These are phyloP conservation scores for Trifolium repens DNA, from an alignment of 306 rosid genomes.

Conservation along the genomic window DNA sequence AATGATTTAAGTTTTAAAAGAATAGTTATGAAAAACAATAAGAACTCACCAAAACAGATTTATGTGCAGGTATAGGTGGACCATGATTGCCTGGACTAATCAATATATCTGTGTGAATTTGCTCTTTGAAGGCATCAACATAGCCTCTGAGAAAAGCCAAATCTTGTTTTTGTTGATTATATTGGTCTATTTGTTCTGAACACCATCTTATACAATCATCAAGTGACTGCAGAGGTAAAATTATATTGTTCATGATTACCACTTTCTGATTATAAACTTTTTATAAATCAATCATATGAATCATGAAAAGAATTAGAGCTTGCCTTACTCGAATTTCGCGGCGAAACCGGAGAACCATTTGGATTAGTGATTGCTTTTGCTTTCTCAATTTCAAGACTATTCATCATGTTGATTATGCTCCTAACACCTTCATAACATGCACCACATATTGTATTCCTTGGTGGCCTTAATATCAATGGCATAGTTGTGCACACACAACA, in stretches of 20 bases:
- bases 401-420: slow-evolving; percentile 58
- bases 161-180: slow-evolving; percentile 54
- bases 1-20: background rate
- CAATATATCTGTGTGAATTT: slow-evolving; percentile 69
- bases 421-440: slow-evolving; percentile 82
- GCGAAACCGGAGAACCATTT: slow-evolving; percentile 30
- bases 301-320: slow-evolving; percentile 53
- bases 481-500: slow-evolving; percentile 76
- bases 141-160: slow-evolving; percentile 56
- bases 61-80: slow-evolving; percentile 73
- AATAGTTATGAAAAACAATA: background rate
- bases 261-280: background rate
- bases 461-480: slow-evolving; percentile 79
- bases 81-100: slow-evolving; percentile 57
- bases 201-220: slow-evolving; percentile 55
- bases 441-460: slow-evolving; percentile 80
- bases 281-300: background rate
- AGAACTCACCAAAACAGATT: slow-evolving; percentile 49
- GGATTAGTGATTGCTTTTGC: slow-evolving; percentile 24
- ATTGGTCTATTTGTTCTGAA: slow-evolving; percentile 39
- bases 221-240: slow-evolving; percentile 50
- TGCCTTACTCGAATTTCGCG: slow-evolving; percentile 69
- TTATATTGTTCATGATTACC: background rate
- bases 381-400: slow-evolving; percentile 52
- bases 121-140: slow-evolving; percentile 55